These are phyloP conservation scores for Botryotinia narcissicola DNA, from an alignment of 2,329 filamentous ascomycete genomes.

Conservation along the genomic window DNA sequence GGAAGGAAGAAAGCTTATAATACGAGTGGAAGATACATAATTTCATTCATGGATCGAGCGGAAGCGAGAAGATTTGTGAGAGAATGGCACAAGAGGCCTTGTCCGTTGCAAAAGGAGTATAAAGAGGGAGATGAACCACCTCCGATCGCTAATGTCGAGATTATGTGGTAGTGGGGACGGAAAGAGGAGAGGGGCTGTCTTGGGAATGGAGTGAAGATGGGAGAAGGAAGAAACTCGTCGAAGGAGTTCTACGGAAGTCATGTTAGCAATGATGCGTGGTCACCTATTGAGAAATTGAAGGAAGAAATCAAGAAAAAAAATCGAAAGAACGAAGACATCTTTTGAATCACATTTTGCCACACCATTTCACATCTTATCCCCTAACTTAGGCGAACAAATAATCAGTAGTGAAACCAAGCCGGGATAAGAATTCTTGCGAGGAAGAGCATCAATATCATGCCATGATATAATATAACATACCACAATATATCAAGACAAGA, in stretches of 20 bases:
- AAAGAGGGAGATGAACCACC: slow-evolving; percentile 40
- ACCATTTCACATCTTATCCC: background rate
- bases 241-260: background rate
- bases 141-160: slow-evolving; percentile 46
- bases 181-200: background rate
- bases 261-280: background rate
- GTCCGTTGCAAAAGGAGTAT: slow-evolving; percentile 39
- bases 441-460: no score
- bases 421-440: no score
- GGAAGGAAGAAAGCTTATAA: slow-evolving; percentile 12
- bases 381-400: background rate
- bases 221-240: background rate
- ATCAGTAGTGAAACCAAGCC: no score
- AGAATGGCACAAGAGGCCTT: slow-evolving; percentile 50
- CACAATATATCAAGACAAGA: background rate
- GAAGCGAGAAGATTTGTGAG: slow-evolving; percentile 46
- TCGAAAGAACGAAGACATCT: background rate
- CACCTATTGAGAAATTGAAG: background rate
- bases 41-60: slow-evolving; percentile 36
- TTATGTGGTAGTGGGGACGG: slow-evolving; percentile 45
- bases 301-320: no score
- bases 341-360: background rate
- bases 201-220: no score
- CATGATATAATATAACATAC: no score
- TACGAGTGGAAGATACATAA: slow-evolving; percentile 32